Evolutionary conservation across 2,329 filamentous ascomycete genomes (phyloP).

Genomic region (Pseudogymnoascus sp.): DNA sequence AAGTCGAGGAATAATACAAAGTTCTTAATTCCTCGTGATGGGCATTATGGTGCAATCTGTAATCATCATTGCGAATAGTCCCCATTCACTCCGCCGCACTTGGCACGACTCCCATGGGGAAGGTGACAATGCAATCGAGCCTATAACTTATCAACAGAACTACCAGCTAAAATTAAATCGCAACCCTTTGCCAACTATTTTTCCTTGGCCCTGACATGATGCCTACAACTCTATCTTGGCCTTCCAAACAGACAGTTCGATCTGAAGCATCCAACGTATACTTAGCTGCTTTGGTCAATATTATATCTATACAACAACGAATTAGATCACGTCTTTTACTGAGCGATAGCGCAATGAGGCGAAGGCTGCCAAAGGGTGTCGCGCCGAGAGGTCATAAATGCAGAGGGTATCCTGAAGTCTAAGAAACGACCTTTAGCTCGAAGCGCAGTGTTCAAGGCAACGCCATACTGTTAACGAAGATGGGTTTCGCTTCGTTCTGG

Average conservation of each 20-base stretch:
- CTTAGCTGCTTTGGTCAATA: neutral
- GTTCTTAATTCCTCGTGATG: neutral
- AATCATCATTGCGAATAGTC: neutral
- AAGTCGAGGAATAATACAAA: neutral
- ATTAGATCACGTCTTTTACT: conserved; percentile 1
- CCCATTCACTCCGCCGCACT: neutral
- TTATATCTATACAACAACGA: neutral
- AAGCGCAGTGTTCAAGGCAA: neutral
- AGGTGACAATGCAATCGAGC: neutral
- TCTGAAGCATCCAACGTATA: neutral
- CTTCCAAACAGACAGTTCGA: neutral
- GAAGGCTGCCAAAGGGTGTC: neutral
- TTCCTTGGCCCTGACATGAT: neutral
- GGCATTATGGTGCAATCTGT: conserved; percentile 3
- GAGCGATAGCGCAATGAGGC: neutral
- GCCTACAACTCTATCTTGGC: neutral
- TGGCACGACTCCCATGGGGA: neutral
- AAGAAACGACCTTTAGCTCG: neutral
- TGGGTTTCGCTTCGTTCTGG: conserved; percentile 5
- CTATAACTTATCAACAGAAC: neutral
- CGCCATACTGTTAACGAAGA: neutral
- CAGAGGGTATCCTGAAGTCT: neutral
- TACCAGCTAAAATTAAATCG: neutral
- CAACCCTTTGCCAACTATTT: neutral
- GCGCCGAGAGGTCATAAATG: neutral